A percentile compares a stretch with the other conserved stretches of the same genome.
phyloP scores from a whole-genome alignment of 352 stramenopile species.

The Phytophthora pseudosyringae region DNA sequence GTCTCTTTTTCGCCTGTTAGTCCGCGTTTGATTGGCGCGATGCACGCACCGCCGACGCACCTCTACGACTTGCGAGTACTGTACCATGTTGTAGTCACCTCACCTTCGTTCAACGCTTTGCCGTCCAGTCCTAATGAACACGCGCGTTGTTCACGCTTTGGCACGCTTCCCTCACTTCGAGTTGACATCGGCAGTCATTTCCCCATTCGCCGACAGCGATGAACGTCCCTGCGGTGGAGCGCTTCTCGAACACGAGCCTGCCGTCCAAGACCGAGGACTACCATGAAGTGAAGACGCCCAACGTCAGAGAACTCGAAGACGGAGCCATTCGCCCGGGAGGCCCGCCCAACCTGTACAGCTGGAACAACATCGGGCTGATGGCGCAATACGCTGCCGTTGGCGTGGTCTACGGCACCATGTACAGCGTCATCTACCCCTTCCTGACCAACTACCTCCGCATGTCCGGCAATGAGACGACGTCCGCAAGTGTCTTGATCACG shows the following conservation, averaged over 20 bases:
- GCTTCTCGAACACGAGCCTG: conserved; percentile 25
- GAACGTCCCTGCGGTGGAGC: conserved; percentile 19
- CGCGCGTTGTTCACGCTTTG: too few species aligned
- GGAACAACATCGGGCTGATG: conserved; percentile 36
- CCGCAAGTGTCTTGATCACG: conserved; percentile 43
- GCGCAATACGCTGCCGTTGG: conserved; percentile 43
- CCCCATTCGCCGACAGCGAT: conserved; percentile 11
- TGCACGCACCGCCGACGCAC: conserved; percentile 20
- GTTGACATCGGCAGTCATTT: conserved; percentile 17
- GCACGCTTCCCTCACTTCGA: not conserved
- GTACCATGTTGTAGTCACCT: not conserved
- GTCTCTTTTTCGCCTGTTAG: conserved; percentile 1
- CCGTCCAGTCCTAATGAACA: conserved; percentile 1
- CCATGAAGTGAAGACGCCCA: conserved; percentile 32
- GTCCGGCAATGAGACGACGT: conserved; percentile 31
- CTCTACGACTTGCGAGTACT: not conserved
- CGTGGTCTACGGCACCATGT: conserved; percentile 42
- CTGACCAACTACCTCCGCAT: conserved; percentile 39
- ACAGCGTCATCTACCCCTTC: conserved; percentile 34
- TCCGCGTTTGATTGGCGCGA: conserved; percentile 27
- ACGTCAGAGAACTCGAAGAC: conserved; percentile 29
- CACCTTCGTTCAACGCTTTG: not conserved
- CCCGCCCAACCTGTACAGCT: conserved; percentile 34
- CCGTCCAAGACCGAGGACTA: conserved; percentile 25
- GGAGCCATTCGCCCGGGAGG: conserved; percentile 41